These are phyloP conservation scores for Gillenia trifoliata DNA, from an alignment of 306 rosid genomes.

Conservation along the genomic window DNA sequence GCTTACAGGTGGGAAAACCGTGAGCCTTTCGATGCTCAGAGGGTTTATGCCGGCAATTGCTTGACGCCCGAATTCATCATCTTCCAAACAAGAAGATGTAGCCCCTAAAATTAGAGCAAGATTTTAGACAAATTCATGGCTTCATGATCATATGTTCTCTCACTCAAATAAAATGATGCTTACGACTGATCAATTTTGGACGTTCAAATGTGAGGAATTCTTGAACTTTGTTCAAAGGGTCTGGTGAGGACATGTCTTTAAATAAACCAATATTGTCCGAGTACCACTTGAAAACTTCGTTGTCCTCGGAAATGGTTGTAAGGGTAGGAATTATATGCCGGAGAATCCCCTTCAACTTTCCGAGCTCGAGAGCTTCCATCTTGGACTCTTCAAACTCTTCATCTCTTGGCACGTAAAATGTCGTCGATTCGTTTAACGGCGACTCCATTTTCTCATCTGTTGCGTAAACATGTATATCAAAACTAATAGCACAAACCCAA, in stretches of 20 bases:
- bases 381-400: conserved; percentile 41
- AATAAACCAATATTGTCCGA: conserved; percentile 21
- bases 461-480: not conserved
- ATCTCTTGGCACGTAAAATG: conserved; percentile 42
- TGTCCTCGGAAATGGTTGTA: conserved; percentile 3
- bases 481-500: not conserved
- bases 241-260: too few species aligned
- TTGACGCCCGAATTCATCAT: conserved; percentile 46
- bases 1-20: conserved; percentile 51
- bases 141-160: too few species aligned
- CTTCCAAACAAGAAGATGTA: conserved; percentile 22
- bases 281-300: not conserved
- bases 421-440: conserved; percentile 4
- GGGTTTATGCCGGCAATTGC: conserved; percentile 39
- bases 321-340: conserved; percentile 29
- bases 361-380: conserved; percentile 22
- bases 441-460: conserved; percentile 26
- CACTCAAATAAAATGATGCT: not conserved
- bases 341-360: conserved; percentile 23
- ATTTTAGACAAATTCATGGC: not conserved
- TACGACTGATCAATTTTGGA: conserved; percentile 31
- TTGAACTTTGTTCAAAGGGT: conserved; percentile 17
- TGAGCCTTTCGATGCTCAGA: conserved; percentile 35
- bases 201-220: conserved; percentile 34
- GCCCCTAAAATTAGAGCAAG: conserved; percentile 34